phyloP scores from a whole-genome alignment of 1,284 basidiomycete species.

The Blastosporella zonata region DNA sequence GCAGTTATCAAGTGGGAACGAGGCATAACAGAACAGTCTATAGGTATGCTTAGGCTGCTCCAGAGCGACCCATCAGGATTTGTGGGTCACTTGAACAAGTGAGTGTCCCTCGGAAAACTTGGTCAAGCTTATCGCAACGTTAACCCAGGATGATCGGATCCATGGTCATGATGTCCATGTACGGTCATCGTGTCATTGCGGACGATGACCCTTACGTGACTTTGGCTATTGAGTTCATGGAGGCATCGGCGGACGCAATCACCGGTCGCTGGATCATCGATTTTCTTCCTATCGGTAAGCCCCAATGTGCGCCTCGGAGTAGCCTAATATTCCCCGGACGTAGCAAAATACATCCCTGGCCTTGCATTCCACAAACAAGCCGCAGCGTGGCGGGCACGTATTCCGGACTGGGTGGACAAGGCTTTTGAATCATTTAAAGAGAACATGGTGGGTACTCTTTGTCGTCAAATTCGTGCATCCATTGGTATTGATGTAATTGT shows the following conservation, averaged over 20 bases:
- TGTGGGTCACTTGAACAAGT: slow-evolving; percentile 16
- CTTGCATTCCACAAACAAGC: slow-evolving; percentile 17
- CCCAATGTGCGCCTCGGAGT: background rate
- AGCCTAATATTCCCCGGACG: no score
- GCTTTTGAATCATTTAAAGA: slow-evolving; percentile 19
- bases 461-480: background rate
- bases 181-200: slow-evolving; percentile 19
- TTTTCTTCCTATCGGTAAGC: slow-evolving; percentile 15
- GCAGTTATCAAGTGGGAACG: slow-evolving; percentile 18
- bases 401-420: slow-evolving; percentile 20
- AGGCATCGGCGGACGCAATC: slow-evolving; percentile 16
- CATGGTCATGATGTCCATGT: slow-evolving; percentile 23
- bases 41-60: slow-evolving; percentile 13
- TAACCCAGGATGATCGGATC: slow-evolving; percentile 20
- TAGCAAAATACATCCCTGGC: slow-evolving; percentile 18
- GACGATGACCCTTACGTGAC: slow-evolving; percentile 21
- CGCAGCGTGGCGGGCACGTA: slow-evolving; percentile 14
- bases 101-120: background rate
- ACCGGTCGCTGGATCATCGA: slow-evolving; percentile 20
- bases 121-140: background rate
- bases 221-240: slow-evolving; percentile 25
- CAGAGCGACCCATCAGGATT: slow-evolving; percentile 10
- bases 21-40: slow-evolving; percentile 16
- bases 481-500: background rate
- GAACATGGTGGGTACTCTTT: slow-evolving; percentile 14